phyloP scores from a whole-genome alignment of 257 asterid species.

The Nicotiana benthamiana region DNA sequence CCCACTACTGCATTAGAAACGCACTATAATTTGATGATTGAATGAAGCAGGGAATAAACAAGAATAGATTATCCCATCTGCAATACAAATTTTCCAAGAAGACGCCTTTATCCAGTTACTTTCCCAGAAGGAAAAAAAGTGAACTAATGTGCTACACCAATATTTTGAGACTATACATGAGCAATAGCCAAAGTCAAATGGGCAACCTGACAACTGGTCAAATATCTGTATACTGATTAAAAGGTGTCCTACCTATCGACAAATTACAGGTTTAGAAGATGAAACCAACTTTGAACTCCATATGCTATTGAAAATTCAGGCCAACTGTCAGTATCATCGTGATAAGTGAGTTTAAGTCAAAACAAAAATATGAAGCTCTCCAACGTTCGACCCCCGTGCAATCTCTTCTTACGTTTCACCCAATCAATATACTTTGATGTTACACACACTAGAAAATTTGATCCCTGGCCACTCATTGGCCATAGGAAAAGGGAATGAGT shows the following conservation, averaged over 20 bases:
- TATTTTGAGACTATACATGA: too few species aligned
- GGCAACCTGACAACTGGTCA: neutral
- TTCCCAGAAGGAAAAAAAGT: neutral
- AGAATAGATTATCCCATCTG: neutral
- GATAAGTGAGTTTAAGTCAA: neutral
- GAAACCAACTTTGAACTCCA: neutral
- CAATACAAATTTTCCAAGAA: neutral
- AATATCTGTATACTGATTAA: neutral
- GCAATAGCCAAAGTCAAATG: neutral
- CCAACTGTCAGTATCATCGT: neutral
- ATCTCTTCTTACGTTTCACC: neutral
- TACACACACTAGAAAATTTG: neutral
- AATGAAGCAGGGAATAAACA: neutral
- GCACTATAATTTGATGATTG: neutral
- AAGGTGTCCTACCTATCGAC: neutral
- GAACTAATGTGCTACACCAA: too few species aligned
- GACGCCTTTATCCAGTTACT: neutral
- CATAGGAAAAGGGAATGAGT: neutral
- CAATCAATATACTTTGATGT: neutral
- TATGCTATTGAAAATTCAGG: neutral
- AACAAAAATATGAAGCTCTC: neutral
- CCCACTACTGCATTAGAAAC: neutral
- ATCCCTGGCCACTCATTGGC: neutral
- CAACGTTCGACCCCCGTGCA: neutral
- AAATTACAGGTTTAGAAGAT: neutral